phyloP scores from a whole-genome alignment of 2,329 filamentous ascomycete species.

The Cytospora mali region DNA sequence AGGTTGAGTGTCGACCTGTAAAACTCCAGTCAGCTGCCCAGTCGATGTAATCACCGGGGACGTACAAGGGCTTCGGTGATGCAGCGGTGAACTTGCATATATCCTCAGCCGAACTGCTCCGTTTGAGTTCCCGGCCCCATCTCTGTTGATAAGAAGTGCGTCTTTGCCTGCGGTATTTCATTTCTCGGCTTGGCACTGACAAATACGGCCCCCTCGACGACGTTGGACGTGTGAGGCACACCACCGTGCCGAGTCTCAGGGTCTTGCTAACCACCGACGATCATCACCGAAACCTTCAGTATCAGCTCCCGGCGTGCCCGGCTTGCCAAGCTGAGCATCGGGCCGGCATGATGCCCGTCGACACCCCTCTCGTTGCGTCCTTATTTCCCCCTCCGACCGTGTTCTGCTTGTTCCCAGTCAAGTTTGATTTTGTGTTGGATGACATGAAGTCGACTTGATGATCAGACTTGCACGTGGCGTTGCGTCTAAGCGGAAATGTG shows the following conservation, averaged over 20 bases:
- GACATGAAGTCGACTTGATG: slow-evolving; percentile 23
- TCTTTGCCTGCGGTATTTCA: no score
- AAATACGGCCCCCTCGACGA: slow-evolving; percentile 35
- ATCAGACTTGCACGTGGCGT: slow-evolving; percentile 17
- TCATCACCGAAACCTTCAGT: neutral
- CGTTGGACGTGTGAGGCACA: slow-evolving; percentile 38
- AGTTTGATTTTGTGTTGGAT: neutral
- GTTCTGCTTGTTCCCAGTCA: slow-evolving; percentile 21
- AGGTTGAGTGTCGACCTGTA: no score
- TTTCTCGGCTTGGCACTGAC: slow-evolving; percentile 32
- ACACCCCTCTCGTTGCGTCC: slow-evolving; percentile 29
- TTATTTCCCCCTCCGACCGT: slow-evolving; percentile 27
- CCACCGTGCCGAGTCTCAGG: slow-evolving; percentile 36
- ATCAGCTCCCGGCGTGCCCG: no score
- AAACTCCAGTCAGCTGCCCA: no score
- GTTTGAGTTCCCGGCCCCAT: no score
- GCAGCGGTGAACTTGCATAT: no score
- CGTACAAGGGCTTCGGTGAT: neutral
- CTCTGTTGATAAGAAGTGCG: no score
- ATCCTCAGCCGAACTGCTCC: no score
- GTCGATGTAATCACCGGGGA: neutral
- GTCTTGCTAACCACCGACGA: neutral
- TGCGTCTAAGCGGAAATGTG: slow-evolving; percentile 13
- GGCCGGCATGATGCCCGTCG: slow-evolving; percentile 20
- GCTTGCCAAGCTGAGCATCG: slow-evolving; percentile 31